Base-by-base conservation (phyloP, 2,329 filamentous ascomycete species). In the Teratosphaeria viscida region DNA sequence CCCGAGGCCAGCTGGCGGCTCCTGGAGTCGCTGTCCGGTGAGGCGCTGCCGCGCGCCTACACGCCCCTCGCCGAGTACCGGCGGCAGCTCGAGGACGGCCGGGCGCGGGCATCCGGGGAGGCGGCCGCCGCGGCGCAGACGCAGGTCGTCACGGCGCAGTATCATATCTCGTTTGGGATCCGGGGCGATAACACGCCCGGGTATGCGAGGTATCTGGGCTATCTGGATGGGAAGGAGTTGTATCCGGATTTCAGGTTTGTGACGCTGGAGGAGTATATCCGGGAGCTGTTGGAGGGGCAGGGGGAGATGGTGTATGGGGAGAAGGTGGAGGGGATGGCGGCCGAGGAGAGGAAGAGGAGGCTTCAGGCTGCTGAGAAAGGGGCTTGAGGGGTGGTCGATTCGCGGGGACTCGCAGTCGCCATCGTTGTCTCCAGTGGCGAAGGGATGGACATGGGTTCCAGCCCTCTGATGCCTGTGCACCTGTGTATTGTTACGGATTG, bases 101-200 rank as follows among this genome's bases (percentile, higher is more conserved):
- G 70, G 23, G 27, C 39, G 19, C 16, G 23, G 5, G n/a, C 3
- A 12, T 5, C 14, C 12, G 56, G 49, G 35, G 26, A 26, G 54
- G 52, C 14, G 23, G 23, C 23, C 19, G 35, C 3, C 2, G 5
- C 32, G 3, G 19, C 19, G 32, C 19, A 23, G 32, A 32, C 32
- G 54, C 54, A 55, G 54, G 19, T 34, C 2, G 32, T 32, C 14
- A 35, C 43, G 34, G 70, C 72, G 56, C 73, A 82, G 64, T 82
- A 82, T 64, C 65, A 70, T 55, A 66, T 77, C 39, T 78, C 76
- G 0, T 78, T 74, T 74, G 76, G 74, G 16, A 65, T 83, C 26
- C 74, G 81, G 1, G 78, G 76, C 1, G 82, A 85, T 62, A 83
- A 83, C 67, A 78, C 73, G 10, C 79, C 77, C 0, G 77, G 81